Evolutionary conservation across 768 basidiomycete species (phyloP).

Genomic region (Jaapia argillacea): DNA sequence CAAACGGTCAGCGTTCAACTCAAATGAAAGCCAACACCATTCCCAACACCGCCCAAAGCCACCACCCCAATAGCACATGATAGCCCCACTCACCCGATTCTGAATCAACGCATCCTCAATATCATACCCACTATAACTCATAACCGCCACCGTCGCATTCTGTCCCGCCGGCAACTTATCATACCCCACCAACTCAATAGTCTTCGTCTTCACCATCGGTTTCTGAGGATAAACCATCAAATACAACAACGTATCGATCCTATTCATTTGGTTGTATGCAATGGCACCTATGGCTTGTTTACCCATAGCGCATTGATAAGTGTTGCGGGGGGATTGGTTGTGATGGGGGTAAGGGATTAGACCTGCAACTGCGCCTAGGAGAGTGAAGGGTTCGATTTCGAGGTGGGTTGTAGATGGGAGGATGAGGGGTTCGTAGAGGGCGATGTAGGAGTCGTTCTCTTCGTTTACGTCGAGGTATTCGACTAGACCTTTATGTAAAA

Average conservation of each 20-base stretch:
- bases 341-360: conserved; percentile 99
- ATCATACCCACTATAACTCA: conserved; percentile 99
- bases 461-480: conserved; percentile 99
- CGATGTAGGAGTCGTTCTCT: conserved; percentile 96
- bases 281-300: conserved; percentile 99
- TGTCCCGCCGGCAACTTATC: conserved; percentile 96
- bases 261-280: conserved; percentile 93
- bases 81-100: conserved; percentile 60
- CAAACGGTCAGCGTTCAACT: too few relatives aligned
- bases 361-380: conserved; percentile 95
- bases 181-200: conserved; percentile 94
- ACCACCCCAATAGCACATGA: conserved; percentile 1
- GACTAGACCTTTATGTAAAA: conserved; percentile 83
- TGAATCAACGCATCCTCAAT: conserved; percentile 98
- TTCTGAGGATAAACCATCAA: conserved; percentile 97
- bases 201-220: conserved; percentile 99
- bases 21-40: too few relatives aligned
- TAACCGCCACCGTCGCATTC: conserved; percentile 96
- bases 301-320: conserved; percentile 99
- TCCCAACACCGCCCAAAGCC: conserved; percentile 2
- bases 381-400: conserved; percentile 97
- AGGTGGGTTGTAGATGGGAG: conserved; percentile 81
- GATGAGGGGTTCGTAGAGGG: conserved; percentile 87
- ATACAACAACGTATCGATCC: conserved; percentile 98
- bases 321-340: conserved; percentile 98